A percentile compares a stretch with the other conserved stretches of the same genome.
These are phyloP conservation scores for Salinomyces thailandicus DNA, from an alignment of 2,329 filamentous ascomycete genomes.

Conservation along the genomic window DNA sequence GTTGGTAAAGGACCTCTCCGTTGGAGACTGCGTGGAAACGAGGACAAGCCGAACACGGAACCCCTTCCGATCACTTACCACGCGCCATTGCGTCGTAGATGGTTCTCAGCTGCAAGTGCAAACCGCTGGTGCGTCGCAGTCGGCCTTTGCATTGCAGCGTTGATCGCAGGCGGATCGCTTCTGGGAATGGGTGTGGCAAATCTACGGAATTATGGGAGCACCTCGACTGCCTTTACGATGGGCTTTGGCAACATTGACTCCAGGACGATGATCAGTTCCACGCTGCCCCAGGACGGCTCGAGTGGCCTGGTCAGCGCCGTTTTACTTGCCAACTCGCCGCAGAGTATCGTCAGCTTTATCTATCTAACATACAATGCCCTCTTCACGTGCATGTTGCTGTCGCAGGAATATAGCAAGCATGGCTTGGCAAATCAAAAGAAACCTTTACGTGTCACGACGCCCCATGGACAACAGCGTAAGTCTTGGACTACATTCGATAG, in stretches of 20 bases:
- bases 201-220: not conserved
- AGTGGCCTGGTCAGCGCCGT: slow-evolving; percentile 12
- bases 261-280: slow-evolving; percentile 5
- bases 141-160: slow-evolving; percentile 1
- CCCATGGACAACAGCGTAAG: slow-evolving; percentile 26
- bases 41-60: not conserved
- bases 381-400: slow-evolving; percentile 37
- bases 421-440: slow-evolving; percentile 17
- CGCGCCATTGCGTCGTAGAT: slow-evolving; percentile 20
- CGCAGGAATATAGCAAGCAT: slow-evolving; percentile 38
- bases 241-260: slow-evolving; percentile 10
- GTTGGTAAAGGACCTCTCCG: slow-evolving; percentile 2
- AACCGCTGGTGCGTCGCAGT: slow-evolving; percentile 10
- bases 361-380: slow-evolving; percentile 38
- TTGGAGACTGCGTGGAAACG: not conserved
- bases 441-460: slow-evolving; percentile 30
- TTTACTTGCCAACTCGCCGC: slow-evolving; percentile 38
- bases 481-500: not conserved
- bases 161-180: slow-evolving; percentile 2
- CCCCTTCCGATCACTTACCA: slow-evolving; percentile 2
- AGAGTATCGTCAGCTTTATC: slow-evolving; percentile 37
- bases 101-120: slow-evolving; percentile 18
- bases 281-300: slow-evolving; percentile 4
- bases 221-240: slow-evolving; percentile 1
- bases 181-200: slow-evolving; percentile 3